phyloP scores from a whole-genome alignment of 2,329 filamentous ascomycete species.

The Aspergillus aculeatus region DNA sequence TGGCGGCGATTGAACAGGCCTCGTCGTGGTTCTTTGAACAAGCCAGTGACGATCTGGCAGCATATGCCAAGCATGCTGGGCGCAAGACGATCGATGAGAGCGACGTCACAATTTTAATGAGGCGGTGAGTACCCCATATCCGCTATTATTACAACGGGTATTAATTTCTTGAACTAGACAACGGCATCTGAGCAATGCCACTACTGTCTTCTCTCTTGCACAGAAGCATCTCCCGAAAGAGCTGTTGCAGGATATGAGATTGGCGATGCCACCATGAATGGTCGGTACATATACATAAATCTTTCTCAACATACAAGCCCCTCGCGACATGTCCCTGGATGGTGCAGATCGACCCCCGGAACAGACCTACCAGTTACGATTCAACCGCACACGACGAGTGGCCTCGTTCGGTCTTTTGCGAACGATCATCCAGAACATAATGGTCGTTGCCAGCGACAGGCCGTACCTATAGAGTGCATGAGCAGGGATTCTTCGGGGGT shows the following conservation, averaged over 20 bases:
- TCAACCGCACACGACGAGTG: constrained; percentile 71
- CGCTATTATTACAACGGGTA: constrained; percentile 13
- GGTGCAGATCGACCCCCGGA: constrained; percentile 6
- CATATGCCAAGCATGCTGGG: constrained; percentile 77
- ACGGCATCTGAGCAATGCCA: constrained; percentile 68
- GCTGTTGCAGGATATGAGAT: constrained; percentile 71
- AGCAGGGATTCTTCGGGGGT: constrained; percentile 16
- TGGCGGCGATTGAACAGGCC: constrained; percentile 73
- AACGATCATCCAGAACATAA: constrained; percentile 96
- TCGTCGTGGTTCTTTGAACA: constrained; percentile 94
- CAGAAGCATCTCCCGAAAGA: constrained; percentile 79
- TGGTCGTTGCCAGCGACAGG: constrained; percentile 75
- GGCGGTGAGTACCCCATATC: constrained; percentile 59
- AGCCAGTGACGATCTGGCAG: constrained; percentile 72
- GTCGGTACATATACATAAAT: constrained; percentile 18
- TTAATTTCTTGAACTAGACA: constrained; percentile 58
- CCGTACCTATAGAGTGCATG: constrained; percentile 70
- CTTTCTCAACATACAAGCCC: constrained; percentile 12
- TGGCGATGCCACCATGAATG: constrained; percentile 40
- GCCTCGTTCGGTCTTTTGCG: constrained; percentile 78
- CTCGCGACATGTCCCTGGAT: constrained; percentile 41
- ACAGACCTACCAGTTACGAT: constrained; percentile 65
- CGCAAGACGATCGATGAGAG: constrained; percentile 83
- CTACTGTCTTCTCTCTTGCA: constrained; percentile 82
- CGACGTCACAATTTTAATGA: constrained; percentile 79